Base-by-base conservation (phyloP, 1,284 basidiomycete genomes). In the Flammula alnicola region DNA sequence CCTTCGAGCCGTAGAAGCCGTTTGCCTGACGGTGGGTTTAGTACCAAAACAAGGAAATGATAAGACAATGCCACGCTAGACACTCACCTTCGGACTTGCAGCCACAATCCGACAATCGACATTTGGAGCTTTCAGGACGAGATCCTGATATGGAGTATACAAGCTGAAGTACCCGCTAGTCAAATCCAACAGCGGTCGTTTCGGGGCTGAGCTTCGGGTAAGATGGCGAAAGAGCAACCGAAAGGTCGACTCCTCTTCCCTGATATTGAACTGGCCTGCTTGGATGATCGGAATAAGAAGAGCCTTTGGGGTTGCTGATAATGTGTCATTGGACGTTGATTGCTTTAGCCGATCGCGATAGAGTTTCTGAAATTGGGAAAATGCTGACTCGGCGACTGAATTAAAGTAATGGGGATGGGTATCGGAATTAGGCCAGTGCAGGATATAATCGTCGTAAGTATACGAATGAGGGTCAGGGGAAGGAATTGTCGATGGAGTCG, bases 161-260 rank as follows among this genome's bases (percentile, higher is more conserved):
- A 98, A 75, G 5, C 90, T 91, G 63, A 99, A 99, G 70, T 99
- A 99, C 11, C 97, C 96, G 56, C 88, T 94, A 10, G 96, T 99
- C 61, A 96, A 72, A 65, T 95, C 81, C 36, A 90, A 63, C 4
- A 81, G 52, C 2, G 84, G 81, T 4, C 71, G 60, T 25, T 42
- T 41, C 17, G 29, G 41, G 25, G 39, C 44, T 8, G 48, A 44
- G 22, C 48, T 40, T 12, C 42, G 33, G 12, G 46, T 48, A n/a
- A 66, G 52, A 59, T 77, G 65, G 7, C 76, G 59, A 58, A 92
- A 91, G 14, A 93, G 74, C 30, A 72, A 65, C 1, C 74, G 67
- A 37, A 95, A 66, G 20, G 76, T 76, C 3, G 68, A 68, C 62
- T 95, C 93, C 70, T 96, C 93, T 67, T 96, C 91, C 17, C 84